Percentiles rank a stretch among this genome's conserved stretches.
Evolutionary conservation across 2,329 filamentous ascomycete genomes (phyloP).

Genomic region (Trichoderma brevicompactum): DNA sequence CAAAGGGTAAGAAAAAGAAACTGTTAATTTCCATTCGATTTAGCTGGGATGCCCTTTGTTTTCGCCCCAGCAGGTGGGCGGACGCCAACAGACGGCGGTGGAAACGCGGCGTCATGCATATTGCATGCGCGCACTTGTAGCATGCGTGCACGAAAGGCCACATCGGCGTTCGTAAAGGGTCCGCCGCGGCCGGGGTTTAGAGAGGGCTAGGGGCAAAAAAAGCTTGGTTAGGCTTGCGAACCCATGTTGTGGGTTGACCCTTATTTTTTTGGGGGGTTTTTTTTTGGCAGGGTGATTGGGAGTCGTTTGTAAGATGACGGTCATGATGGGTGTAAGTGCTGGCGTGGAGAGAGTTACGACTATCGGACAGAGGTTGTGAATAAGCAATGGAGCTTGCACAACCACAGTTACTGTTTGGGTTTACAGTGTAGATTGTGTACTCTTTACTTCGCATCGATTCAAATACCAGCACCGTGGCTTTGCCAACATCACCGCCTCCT

Average conservation of each 20-base stretch:
- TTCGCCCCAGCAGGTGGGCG: not conserved
- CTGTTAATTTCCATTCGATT: not conserved
- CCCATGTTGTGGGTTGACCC: not conserved
- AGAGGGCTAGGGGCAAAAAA: not conserved
- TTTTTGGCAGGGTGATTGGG: not conserved
- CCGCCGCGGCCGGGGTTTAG: not conserved
- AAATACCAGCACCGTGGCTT: too few species aligned
- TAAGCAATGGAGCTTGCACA: too few species aligned
- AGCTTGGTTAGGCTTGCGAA: conserved; percentile 25
- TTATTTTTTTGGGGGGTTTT: not conserved
- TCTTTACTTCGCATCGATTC: not conserved
- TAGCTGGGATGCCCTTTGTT: not conserved
- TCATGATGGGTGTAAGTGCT: conserved; percentile 10
- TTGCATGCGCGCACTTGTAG: conserved; percentile 17
- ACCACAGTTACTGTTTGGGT: too few species aligned
- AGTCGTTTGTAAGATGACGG: not conserved
- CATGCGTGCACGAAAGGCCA: conserved; percentile 12
- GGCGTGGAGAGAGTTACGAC: too few species aligned
- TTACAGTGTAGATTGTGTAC: not conserved
- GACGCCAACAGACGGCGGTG: conserved; percentile 5
- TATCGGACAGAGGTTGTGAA: too few species aligned
- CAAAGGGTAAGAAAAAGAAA: not conserved
- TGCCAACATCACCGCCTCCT: too few species aligned
- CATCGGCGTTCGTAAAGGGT: not conserved
- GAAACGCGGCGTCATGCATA: conserved; percentile 25